Conservation (phyloP, 345 rosid species). For the Kandelia obovata region DNA sequence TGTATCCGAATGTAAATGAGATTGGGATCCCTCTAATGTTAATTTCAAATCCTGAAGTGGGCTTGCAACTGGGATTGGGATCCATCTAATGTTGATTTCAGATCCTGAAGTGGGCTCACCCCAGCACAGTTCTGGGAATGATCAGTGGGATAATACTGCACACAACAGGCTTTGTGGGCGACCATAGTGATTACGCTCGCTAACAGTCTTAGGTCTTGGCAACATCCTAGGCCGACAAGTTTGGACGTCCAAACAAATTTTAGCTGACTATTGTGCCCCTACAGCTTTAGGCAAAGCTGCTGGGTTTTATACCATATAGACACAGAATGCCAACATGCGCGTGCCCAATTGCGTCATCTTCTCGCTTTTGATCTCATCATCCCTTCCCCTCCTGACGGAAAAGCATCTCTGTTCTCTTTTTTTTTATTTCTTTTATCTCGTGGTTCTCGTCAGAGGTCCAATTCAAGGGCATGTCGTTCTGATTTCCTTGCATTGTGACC, state of each 20-base stretch:
- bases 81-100: neutral
- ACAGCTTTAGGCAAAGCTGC: slow-evolving; percentile 36
- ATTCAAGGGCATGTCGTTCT: no score
- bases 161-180: neutral
- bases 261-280: slow-evolving; percentile 22
- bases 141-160: neutral
- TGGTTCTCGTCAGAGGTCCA: no score
- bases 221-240: slow-evolving; percentile 40
- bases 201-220: slow-evolving; percentile 29
- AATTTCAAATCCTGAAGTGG: neutral
- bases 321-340: slow-evolving; percentile 35
- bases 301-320: neutral
- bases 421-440: neutral
- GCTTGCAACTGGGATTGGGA: neutral
- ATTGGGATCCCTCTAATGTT: no score
- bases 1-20: no score
- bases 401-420: neutral
- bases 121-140: neutral
- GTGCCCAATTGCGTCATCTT: slow-evolving; percentile 53
- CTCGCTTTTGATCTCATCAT: slow-evolving; percentile 17
- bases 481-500: no score
- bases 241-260: slow-evolving; percentile 28
- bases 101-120: neutral
- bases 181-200: slow-evolving; percentile 12
- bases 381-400: neutral